Evolutionary conservation across 2,329 filamentous ascomycete genomes (phyloP).

Genomic region (Aureobasidium sp.): DNA sequence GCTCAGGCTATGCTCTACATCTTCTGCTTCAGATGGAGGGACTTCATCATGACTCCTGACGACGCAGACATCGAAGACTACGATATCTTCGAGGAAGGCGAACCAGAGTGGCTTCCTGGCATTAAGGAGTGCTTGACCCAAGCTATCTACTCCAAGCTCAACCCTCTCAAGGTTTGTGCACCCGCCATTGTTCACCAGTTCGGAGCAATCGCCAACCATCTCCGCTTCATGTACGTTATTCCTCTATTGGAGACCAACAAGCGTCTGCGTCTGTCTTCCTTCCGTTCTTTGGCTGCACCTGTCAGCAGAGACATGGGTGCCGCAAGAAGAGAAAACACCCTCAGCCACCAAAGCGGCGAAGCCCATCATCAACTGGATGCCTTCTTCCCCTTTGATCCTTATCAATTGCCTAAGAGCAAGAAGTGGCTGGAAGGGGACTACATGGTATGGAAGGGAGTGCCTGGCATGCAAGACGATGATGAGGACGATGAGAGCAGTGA

Average conservation of each 20-base stretch:
- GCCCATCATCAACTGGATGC: constrained; percentile 79
- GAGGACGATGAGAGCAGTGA: constrained; percentile 36
- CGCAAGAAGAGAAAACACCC: constrained; percentile 48
- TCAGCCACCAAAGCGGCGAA: constrained; percentile 55
- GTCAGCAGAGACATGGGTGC: constrained; percentile 37
- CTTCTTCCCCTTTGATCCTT: constrained; percentile 97
- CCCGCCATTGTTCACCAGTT: constrained; percentile 87
- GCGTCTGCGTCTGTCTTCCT: constrained; percentile 63
- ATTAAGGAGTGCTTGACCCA: constrained; percentile 66
- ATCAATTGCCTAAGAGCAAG: constrained; percentile 78
- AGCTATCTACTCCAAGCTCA: constrained; percentile 81
- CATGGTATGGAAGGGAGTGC: constrained; percentile 67
- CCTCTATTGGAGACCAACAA: constrained; percentile 88
- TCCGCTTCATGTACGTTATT: constrained; percentile 84
- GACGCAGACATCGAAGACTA: constrained; percentile 31
- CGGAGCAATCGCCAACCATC: constrained; percentile 74
- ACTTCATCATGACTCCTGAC: constrained; percentile 58
- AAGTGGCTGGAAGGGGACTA: constrained; percentile 83
- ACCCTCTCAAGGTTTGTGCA: constrained; percentile 90
- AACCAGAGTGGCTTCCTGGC: constrained; percentile 68
- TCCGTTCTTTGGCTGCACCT: constrained; percentile 35
- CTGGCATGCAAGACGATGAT: constrained; percentile 50
- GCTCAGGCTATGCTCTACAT: constrained; percentile 89
- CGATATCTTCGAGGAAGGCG: constrained; percentile 54
- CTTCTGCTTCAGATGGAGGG: constrained; percentile 96